Base-by-base conservation (phyloP, 768 basidiomycete genomes). In the Crassisporium funariophilum region DNA sequence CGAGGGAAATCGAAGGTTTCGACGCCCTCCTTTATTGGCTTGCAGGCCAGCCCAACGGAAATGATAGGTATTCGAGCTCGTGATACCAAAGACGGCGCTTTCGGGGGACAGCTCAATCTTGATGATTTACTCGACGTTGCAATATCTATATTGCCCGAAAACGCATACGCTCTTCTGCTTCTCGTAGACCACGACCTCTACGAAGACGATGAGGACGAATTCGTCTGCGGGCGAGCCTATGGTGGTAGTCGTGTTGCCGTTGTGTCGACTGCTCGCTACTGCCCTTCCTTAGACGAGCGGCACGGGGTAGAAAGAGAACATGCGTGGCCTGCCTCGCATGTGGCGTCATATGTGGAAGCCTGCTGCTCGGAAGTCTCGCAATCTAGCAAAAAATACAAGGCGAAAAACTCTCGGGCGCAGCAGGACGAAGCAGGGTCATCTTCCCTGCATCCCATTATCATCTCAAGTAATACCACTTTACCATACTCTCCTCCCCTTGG, bases 201-300 rank as follows among this genome's bases (percentile, higher is more conserved):
- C 35, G 70, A 71, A 41, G 57, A 58, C 41, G 60, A 64, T 2
- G 64, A 71, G 7, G 68, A 71, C 44, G 60, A 57, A 15, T 71
- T 71, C 49, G 62, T 64, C 4, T 69, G 68, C 46, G 70, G 68
- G n/a, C 65, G 70, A 21, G 70, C 70, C 5, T 71, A 71, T 47
- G 70, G 70, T 7, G 70, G 64, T 3, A 67, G 65, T 45, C 64
- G 70, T 7, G 64, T 71, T n/a, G 68, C 70, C 6, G 67, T 71
- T 35, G 57, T 71, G 23, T 69, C 67, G 4, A 66, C 61, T 4
- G 66, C 70, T 1, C 54, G 69, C 15, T 71, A 71, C 43, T 53
- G 67, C 44, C 70, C 70, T n/a, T 34, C 23, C 10, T 44, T 71
- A 20, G 70, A 71, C 42, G 23, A 16, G n/a, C 48, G 36, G 22